These are phyloP conservation scores for Melampsora americana DNA, from an alignment of 1,284 basidiomycete genomes.

Conservation along the genomic window DNA sequence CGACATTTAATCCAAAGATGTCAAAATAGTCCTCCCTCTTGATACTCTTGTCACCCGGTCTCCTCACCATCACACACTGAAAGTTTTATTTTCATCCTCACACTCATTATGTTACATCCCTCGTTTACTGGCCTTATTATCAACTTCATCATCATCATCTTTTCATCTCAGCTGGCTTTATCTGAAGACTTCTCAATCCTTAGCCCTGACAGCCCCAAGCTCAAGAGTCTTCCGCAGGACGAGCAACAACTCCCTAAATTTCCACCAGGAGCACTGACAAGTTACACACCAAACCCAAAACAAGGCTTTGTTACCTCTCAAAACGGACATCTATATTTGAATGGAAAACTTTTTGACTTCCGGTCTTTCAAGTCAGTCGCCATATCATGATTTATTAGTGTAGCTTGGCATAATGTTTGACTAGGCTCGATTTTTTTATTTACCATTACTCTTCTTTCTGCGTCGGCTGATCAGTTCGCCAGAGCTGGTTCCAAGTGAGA, in stretches of 20 bases:
- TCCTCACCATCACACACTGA: too few species aligned
- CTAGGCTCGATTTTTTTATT: neutral
- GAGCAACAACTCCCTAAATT: neutral
- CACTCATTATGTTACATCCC: too few species aligned
- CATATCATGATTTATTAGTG: neutral
- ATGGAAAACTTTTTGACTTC: slow-evolving; percentile 39
- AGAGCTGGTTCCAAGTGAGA: neutral
- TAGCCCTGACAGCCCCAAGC: neutral
- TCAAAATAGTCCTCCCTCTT: too few species aligned
- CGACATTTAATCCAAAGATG: too few species aligned
- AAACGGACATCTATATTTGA: slow-evolving; percentile 27
- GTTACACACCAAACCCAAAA: slow-evolving; percentile 1
- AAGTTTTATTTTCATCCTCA: too few species aligned
- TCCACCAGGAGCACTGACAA: neutral
- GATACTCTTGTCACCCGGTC: too few species aligned
- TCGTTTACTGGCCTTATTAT: too few species aligned
- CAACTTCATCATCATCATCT: neutral
- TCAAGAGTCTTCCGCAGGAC: neutral
- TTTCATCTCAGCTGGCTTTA: neutral
- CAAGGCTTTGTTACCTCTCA: neutral
- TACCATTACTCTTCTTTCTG: neutral
- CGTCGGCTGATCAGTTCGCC: neutral
- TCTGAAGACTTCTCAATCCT: neutral
- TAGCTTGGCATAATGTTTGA: neutral
- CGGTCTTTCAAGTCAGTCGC: slow-evolving; percentile 31